Base-by-base conservation (phyloP, 768 basidiomycete species). In the Mycena belliarum region DNA sequence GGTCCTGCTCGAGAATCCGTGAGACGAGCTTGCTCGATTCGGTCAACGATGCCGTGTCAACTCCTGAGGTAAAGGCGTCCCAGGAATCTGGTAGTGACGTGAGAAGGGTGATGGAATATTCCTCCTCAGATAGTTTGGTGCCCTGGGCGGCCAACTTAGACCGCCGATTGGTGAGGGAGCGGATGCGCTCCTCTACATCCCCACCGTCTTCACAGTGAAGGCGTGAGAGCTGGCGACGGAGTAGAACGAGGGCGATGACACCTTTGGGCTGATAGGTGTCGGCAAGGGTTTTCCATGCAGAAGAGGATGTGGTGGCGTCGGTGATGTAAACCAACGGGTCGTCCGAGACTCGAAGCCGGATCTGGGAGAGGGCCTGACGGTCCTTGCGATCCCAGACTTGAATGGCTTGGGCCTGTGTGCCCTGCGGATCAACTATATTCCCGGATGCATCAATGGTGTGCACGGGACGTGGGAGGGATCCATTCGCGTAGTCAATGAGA, bases 11-110 rank as follows among this genome's bases (percentile, higher is more conserved):
- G 14, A 72, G 60, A n/a, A 72, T 63, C 7, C 62, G 54, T n/a
- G 68, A 64, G 28, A 70, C 66, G 35, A 70, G 42, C 41, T 63
- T 57, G 32, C 49, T 25, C 15, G 63, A 63, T 24, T 65, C 55
- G 25, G 63, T 48, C 21, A 68, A 43, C 7, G 60, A 64, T 26
- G 60, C 18, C 55, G 61, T 33, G 45, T 71, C 65, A 14, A 69
- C 49, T 9, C 63, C 40, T 1, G 57, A 55, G 20, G 68, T 70
- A 47, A 74, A 75, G 0, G 57, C 10, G 49, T 73, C 65, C 75
- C 75, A 76, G 15, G 72, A 66, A 6, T 72, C 65, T 23, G 71
- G 73, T 0, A 76, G 63, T 18, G 68, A 72, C 4, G 68, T 70
- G 23, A 74, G 66, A 9, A 76, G 52, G 0, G 67, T 68, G 51